phyloP scores from a whole-genome alignment of 2,329 filamentous ascomycete species.

The Pseudofabraea citricarpa region DNA sequence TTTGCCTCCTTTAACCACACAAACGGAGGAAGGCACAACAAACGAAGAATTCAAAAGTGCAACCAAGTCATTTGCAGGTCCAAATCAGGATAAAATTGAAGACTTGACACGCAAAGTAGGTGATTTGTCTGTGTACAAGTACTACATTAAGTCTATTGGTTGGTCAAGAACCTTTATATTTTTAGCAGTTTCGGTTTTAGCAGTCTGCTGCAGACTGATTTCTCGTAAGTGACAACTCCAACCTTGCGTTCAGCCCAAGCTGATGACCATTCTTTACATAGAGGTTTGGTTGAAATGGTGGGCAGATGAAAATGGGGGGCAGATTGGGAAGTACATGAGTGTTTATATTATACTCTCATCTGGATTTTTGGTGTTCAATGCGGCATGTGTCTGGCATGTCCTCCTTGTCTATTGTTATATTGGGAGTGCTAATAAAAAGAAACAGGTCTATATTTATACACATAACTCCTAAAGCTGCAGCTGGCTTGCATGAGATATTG shows the following conservation, averaged over 20 bases:
- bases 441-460: too few species aligned
- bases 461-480: slow-evolving; percentile 21
- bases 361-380: neutral
- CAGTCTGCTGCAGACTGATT: slow-evolving; percentile 17
- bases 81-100: slow-evolving; percentile 32
- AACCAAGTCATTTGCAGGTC: slow-evolving; percentile 26
- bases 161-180: slow-evolving; percentile 10
- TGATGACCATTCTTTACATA: too few species aligned
- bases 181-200: slow-evolving; percentile 14
- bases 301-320: slow-evolving; percentile 15
- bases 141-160: slow-evolving; percentile 16
- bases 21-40: slow-evolving; percentile 24
- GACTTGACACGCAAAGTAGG: slow-evolving; percentile 34
- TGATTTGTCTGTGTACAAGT: slow-evolving; percentile 12
- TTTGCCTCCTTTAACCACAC: slow-evolving; percentile 10
- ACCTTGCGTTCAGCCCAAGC: too few species aligned
- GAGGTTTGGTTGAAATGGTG: slow-evolving; percentile 28
- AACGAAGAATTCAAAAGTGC: too few species aligned
- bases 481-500: slow-evolving; percentile 23
- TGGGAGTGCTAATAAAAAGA: too few species aligned
- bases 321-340: slow-evolving; percentile 8
- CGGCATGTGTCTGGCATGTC: slow-evolving; percentile 3
- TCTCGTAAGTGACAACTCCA: too few species aligned
- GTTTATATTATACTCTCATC: slow-evolving; percentile 7
- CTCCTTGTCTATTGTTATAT: too few species aligned